Evolutionary conservation across 495 filamentous ascomycete genomes (phyloP), one percentile per base, ranked within the genome.

Genomic region (Aspergillus sclerotiicarbonarius): DNA sequence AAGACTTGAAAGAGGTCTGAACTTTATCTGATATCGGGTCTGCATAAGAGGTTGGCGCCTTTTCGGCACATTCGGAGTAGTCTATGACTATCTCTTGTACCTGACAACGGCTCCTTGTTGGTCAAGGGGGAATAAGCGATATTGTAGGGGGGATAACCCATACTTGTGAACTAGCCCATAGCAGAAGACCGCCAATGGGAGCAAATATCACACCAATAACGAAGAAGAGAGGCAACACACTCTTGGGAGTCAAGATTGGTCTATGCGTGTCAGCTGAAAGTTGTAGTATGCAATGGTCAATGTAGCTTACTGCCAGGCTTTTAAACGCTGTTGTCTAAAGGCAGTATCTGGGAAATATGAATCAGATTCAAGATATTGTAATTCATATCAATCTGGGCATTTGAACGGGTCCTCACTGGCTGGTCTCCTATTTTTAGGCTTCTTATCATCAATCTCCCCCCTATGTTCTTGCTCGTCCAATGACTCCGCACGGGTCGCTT

Each of bases 161-260:
- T 62, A 92, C 89, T 72, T 85, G 76, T 30, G 87, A 80, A 69
- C 88, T 94, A 9, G 92, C 90, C 79, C 87, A 96, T 57, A 96
- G 71, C 20, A 96, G 72, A 44, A 92, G 76, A 48, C 91, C 92
- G 32, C 92, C 92, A 37, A 96, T 88, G 4, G 92, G 89, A 15
- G 90, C 91, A 70, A 95, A 93, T 64, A 96, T 87, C 51, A 94
- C 77, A 41, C 92, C 91, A 53, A 96, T 80, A 35, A 84, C 81
- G 69, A 96, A 93, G 74, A 96, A 95, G 53, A 96, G 81, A 45
- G 92, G 92, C 12, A 96, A 80, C 25, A 96, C 92, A 48, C 90
- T 96, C 70, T 92, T 95, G 0, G 92, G 92, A 4, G 92, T 96
- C 39, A 96, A 81, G 69, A 96, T 96, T 8, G 92, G 91, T 76